phyloP scores from a whole-genome alignment of 768 basidiomycete species.

The Lactifluus pinguis region DNA sequence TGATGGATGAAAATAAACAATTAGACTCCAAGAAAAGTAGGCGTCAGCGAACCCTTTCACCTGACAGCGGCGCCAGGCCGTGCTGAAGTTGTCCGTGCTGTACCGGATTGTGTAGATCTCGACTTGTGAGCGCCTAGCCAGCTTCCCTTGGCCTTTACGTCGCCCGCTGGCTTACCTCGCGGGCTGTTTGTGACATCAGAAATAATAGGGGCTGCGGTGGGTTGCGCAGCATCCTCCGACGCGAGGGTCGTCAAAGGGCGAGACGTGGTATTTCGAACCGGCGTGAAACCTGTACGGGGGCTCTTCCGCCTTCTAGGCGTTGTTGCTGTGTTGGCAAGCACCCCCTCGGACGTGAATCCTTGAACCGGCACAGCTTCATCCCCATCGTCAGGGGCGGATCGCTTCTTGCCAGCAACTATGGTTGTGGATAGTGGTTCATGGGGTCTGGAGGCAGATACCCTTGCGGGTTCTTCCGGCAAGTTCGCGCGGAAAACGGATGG shows the following conservation, averaged over 20 bases:
- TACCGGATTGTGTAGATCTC: conserved; percentile 5
- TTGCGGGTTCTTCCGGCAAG: conserved; percentile 27
- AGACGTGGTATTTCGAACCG: conserved; percentile 42
- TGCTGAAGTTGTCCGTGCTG: conserved; percentile 6
- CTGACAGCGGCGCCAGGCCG: conserved; percentile 1
- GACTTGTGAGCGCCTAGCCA: conserved; percentile 11
- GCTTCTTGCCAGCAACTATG: conserved; percentile 51
- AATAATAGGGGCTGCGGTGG: conserved; percentile 29
- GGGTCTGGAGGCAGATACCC: background rate
- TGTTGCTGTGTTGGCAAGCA: conserved; percentile 26
- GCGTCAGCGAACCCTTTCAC: conserved; percentile 5
- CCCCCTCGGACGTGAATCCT: conserved; percentile 49
- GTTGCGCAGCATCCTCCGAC: conserved; percentile 44
- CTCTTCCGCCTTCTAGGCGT: conserved; percentile 60
- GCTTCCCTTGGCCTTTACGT: conserved; percentile 11
- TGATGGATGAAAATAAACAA: background rate
- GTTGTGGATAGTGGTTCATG: conserved; percentile 25
- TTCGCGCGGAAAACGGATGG: conserved; percentile 22
- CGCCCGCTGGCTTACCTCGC: background rate
- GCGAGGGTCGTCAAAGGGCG: conserved; percentile 30
- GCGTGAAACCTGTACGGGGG: conserved; percentile 64
- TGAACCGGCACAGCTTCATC: conserved; percentile 55
- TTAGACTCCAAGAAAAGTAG: background rate
- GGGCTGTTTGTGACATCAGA: conserved; percentile 66
- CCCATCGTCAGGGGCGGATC: conserved; percentile 70